A percentile compares a stretch with the other conserved stretches of the same genome.
These are phyloP conservation scores for Eutrema japonicum DNA, from an alignment of 345 rosid species.

Conservation along the genomic window DNA sequence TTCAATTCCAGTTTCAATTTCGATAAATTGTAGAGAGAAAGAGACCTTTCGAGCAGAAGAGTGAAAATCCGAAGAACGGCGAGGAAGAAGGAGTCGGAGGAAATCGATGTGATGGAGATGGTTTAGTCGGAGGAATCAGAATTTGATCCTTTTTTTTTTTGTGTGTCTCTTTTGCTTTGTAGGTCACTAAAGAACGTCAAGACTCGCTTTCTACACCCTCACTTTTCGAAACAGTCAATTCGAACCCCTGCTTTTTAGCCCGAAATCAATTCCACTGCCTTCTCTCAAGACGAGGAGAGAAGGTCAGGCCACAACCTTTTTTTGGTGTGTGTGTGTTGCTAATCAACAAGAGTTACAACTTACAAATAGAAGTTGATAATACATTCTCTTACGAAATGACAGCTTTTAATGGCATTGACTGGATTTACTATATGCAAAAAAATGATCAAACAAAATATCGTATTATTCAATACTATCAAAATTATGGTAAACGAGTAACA, in stretches of 20 bases:
- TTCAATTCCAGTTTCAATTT: background rate
- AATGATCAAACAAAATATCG: background rate
- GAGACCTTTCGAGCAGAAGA: constrained; percentile 46
- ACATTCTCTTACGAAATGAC: background rate
- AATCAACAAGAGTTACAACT: background rate
- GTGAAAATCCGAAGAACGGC: constrained; percentile 45
- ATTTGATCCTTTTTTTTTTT: constrained; percentile 6
- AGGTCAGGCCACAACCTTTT: background rate
- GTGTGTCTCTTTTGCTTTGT: constrained; percentile 18
- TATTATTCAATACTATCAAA: background rate
- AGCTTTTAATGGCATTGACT: constrained; percentile 2
- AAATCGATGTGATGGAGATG: constrained; percentile 31
- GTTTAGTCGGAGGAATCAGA: constrained; percentile 37
- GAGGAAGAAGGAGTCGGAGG: constrained; percentile 38
- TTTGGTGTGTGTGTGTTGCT: background rate
- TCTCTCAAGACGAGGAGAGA: background rate
- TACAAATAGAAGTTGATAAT: background rate
- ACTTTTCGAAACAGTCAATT: constrained; percentile 25
- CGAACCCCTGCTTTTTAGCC: constrained; percentile 8
- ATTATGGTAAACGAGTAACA: background rate
- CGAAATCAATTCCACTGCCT: constrained; percentile 25
- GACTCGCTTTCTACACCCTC: constrained; percentile 8
- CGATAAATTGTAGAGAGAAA: background rate
- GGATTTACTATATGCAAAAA: background rate
- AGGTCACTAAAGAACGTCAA: constrained; percentile 13